Conservation (phyloP, 805 yeast genomes). For the Candida ortonii region DNA sequence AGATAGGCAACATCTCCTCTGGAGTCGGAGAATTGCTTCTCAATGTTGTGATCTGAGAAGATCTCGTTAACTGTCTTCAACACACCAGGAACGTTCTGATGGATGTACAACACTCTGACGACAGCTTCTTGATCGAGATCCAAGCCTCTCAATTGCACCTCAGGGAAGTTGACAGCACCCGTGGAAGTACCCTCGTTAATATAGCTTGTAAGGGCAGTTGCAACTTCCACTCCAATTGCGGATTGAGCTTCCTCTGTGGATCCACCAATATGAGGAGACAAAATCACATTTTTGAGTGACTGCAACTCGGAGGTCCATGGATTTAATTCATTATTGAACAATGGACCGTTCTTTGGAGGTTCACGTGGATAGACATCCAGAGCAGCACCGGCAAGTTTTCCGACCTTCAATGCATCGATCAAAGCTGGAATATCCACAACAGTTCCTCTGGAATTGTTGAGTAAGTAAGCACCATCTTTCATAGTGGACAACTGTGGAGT, state of each 20-base stretch:
- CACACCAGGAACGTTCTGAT: constrained; percentile 98
- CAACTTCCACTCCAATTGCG: constrained; percentile 96
- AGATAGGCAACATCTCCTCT: constrained; percentile 94
- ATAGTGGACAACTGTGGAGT: constrained; percentile 90
- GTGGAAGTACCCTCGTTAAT: constrained; percentile 93
- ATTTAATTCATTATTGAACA: constrained; percentile 72
- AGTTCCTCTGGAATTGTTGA: constrained; percentile 97
- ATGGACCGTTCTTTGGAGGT: constrained; percentile 94
- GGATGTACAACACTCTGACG: constrained; percentile 93
- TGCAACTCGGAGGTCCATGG: constrained; percentile 80
- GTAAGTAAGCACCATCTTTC: constrained; percentile 93
- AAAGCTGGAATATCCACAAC: constrained; percentile 95
- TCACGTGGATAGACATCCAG: constrained; percentile 95
- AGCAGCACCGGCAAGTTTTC: constrained; percentile 96
- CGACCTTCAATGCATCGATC: constrained; percentile 85
- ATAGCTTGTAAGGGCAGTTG: constrained; percentile 78
- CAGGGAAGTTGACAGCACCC: constrained; percentile 99
- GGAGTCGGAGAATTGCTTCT: constrained; percentile 97
- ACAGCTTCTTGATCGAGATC: constrained; percentile 82
- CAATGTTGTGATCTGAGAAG: constrained; percentile 90
- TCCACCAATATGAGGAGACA: constrained; percentile 98
- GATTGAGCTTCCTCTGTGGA: constrained; percentile 98
- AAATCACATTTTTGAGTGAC: constrained; percentile 79
- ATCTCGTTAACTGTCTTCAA: constrained; percentile 95
- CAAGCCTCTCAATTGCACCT: constrained; percentile 84